These are phyloP conservation scores for Solanum virginianum DNA, from an alignment of 257 asterid species.

Conservation along the genomic window DNA sequence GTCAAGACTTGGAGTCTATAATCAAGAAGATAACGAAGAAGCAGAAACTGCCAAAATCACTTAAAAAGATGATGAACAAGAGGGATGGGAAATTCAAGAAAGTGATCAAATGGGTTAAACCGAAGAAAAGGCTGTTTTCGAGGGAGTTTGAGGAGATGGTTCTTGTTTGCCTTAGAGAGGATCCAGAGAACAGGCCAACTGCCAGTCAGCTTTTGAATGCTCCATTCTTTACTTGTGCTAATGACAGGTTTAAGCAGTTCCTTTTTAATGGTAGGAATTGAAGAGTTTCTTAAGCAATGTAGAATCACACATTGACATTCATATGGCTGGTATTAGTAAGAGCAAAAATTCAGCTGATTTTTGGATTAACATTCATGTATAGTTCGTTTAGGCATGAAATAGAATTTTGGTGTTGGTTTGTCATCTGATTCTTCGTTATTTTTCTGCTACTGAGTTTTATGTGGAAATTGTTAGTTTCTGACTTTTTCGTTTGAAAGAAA, in stretches of 20 bases:
- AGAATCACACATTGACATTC: too few relatives aligned
- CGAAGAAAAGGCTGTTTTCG: neutral
- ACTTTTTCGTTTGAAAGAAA: too few relatives aligned
- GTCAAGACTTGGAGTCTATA: neutral
- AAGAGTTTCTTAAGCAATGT: neutral
- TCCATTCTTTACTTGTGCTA: neutral
- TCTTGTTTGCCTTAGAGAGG: neutral
- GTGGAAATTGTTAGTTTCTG: too few relatives aligned
- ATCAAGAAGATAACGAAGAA: neutral
- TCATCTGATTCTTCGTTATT: neutral
- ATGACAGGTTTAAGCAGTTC: neutral
- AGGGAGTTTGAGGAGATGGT: neutral
- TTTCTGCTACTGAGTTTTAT: neutral
- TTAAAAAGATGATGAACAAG: neutral
- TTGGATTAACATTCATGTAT: neutral
- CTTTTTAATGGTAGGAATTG: neutral
- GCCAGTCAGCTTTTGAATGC: neutral
- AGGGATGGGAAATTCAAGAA: neutral
- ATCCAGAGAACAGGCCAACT: slow-evolving; percentile 4
- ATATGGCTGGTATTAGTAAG: too few relatives aligned
- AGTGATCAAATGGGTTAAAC: neutral
- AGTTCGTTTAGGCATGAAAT: neutral
- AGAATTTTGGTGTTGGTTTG: neutral
- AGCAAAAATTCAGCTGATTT: neutral
- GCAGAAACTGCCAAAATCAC: neutral